A percentile compares a stretch with the other conserved stretches of the same genome.
Conservation (phyloP, 1,284 basidiomycete species). For the Tremellales sp. region DNA sequence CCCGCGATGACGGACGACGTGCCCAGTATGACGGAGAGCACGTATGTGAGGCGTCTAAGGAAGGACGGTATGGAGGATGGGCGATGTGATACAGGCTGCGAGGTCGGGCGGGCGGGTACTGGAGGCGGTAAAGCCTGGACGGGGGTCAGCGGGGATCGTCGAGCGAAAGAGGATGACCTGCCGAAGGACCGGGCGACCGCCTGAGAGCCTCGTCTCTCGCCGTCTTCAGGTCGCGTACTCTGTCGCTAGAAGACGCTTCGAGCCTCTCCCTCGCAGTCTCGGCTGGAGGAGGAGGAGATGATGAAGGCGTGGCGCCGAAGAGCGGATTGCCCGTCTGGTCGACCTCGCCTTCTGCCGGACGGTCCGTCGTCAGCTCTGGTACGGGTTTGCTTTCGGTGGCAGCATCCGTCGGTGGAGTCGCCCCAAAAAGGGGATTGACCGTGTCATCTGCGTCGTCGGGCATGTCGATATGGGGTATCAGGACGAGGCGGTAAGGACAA, state of each 20-base stretch:
- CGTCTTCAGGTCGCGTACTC: constrained; percentile 7
- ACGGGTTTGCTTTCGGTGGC: constrained; percentile 3
- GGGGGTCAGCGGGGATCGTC: neutral
- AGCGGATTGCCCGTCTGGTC: constrained; percentile 15
- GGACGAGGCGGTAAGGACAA: neutral
- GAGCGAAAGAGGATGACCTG: neutral
- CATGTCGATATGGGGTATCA: neutral
- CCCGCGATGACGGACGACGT: constrained; percentile 31
- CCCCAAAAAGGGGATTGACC: constrained; percentile 23
- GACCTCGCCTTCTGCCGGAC: neutral
- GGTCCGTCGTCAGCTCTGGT: neutral
- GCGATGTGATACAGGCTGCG: constrained; percentile 2
- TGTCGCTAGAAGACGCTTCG: constrained; percentile 8
- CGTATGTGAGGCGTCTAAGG: constrained; percentile 33
- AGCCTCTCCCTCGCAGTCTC: constrained; percentile 3
- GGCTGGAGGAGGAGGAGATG: neutral
- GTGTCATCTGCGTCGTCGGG: neutral
- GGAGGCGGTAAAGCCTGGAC: neutral
- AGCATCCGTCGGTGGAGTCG: constrained; percentile 15
- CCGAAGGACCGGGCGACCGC: neutral
- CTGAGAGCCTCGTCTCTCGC: constrained; percentile 6
- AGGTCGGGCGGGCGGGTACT: neutral
- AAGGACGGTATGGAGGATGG: constrained; percentile 14
- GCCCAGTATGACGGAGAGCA: constrained; percentile 42
- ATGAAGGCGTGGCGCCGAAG: constrained; percentile 15